Evolutionary conservation across 768 basidiomycete genomes (phyloP).

Genomic region (Daedalea quercina): DNA sequence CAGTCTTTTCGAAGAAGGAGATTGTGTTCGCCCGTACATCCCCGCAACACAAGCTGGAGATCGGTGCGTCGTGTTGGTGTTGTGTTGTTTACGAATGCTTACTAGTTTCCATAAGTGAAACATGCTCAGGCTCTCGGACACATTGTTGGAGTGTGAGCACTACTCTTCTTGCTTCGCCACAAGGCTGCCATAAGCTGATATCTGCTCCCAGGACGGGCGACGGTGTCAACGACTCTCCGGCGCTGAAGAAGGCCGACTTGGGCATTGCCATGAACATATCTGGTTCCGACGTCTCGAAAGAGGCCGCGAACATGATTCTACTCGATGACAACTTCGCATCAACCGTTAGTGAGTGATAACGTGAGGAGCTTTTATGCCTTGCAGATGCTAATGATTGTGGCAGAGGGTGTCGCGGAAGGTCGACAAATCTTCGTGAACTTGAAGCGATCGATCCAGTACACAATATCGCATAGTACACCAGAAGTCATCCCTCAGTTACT

Average conservation of each 20-base stretch:
- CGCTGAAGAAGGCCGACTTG: slow-evolving; percentile 65
- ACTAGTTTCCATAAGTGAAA: slow-evolving; percentile 39
- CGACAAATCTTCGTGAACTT: slow-evolving; percentile 66
- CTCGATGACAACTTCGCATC: slow-evolving; percentile 71
- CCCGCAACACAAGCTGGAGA: slow-evolving; percentile 68
- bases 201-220: slow-evolving; percentile 47
- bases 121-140: slow-evolving; percentile 66
- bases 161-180: neutral
- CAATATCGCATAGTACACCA: slow-evolving; percentile 59
- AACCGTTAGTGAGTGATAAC: slow-evolving; percentile 48
- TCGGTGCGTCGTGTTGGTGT: slow-evolving; percentile 34
- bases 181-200: neutral
- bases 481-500: slow-evolving; percentile 66
- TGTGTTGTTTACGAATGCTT: neutral
- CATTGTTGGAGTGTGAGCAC: slow-evolving; percentile 61
- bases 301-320: slow-evolving; percentile 71
- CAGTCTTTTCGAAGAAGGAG: slow-evolving; percentile 62
- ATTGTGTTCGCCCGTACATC: slow-evolving; percentile 71
- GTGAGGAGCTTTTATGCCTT: neutral
- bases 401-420: slow-evolving; percentile 64
- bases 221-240: slow-evolving; percentile 68
- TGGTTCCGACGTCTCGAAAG: slow-evolving; percentile 68
- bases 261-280: slow-evolving; percentile 75
- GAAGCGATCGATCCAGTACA: slow-evolving; percentile 70
- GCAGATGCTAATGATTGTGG: neutral